phyloP scores from a whole-genome alignment of 148 eudicot species.

The Rhododendron molle region DNA sequence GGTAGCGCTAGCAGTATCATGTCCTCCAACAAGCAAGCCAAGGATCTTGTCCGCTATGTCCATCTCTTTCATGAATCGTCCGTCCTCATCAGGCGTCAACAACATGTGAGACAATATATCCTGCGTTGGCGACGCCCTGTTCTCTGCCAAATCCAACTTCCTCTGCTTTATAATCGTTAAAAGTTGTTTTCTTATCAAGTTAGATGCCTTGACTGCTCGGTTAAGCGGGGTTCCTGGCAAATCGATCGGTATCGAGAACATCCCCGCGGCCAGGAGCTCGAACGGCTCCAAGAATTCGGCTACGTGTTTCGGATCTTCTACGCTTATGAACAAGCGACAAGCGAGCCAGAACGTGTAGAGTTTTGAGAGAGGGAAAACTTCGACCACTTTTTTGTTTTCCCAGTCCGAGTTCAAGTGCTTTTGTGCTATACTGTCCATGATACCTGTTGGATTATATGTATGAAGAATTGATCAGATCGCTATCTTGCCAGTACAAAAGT shows the following conservation, averaged over 20 bases:
- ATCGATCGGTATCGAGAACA: neutral
- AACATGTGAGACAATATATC: neutral
- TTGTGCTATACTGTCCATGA: neutral
- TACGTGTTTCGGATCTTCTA: neutral
- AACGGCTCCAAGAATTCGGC: neutral
- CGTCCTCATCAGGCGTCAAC: neutral
- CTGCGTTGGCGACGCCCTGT: neutral
- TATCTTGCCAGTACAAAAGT: neutral
- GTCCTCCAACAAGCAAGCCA: neutral
- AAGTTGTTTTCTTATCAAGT: neutral
- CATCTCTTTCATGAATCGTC: neutral
- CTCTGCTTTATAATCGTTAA: neutral
- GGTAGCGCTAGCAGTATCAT: neutral
- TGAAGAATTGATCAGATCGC: neutral
- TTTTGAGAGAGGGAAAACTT: neutral
- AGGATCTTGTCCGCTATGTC: slow-evolving; percentile 2
- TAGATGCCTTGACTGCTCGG: neutral
- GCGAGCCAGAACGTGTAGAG: neutral
- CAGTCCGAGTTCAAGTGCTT: neutral
- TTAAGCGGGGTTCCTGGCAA: neutral
- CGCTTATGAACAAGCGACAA: neutral
- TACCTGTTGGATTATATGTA: neutral
- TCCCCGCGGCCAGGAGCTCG: neutral
- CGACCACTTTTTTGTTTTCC: neutral
- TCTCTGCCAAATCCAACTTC: neutral